Evolutionary conservation across 768 basidiomycete genomes (phyloP).

Genomic region (Rhodotorula diobovata): DNA sequence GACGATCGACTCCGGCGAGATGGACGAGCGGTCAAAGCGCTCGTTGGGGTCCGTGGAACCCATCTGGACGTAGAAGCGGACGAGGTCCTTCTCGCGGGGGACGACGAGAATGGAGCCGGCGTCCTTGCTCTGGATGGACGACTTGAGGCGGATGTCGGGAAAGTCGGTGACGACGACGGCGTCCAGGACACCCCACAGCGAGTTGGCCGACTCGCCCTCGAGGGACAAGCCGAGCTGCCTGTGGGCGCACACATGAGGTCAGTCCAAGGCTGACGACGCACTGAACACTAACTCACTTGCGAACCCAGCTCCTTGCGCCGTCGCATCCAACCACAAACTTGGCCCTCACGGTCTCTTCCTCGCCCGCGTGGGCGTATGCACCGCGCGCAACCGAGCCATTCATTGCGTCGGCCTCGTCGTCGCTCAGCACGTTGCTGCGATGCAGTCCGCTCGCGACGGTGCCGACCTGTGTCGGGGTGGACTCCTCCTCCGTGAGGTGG

Average conservation of each 20-base stretch:
- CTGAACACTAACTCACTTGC: constrained; percentile 21
- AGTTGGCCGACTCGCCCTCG: constrained; percentile 33
- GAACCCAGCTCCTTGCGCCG: constrained; percentile 33
- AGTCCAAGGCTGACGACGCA: not conserved
- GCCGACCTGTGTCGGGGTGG: constrained; percentile 25
- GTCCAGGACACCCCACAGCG: constrained; percentile 34
- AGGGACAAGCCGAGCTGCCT: constrained; percentile 32
- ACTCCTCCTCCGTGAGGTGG: constrained; percentile 23
- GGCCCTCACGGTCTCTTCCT: constrained; percentile 22
- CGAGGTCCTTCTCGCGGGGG: constrained; percentile 20
- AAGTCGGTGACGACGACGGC: constrained; percentile 20
- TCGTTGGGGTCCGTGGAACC: constrained; percentile 1
- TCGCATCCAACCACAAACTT: constrained; percentile 34
- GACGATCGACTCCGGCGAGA: constrained; percentile 36
- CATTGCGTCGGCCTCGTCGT: constrained; percentile 28
- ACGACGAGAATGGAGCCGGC: constrained; percentile 31
- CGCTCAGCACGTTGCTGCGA: constrained; percentile 21
- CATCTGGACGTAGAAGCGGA: constrained; percentile 41
- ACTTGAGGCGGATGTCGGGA: constrained; percentile 32
- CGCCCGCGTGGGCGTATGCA: not conserved
- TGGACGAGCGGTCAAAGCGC: constrained; percentile 19
- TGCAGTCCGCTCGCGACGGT: constrained; percentile 24
- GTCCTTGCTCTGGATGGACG: constrained; percentile 16
- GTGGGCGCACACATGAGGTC: not conserved
- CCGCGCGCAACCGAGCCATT: not conserved